Conservation (phyloP, 345 rosid species). For the Lumnitzera racemosa region DNA sequence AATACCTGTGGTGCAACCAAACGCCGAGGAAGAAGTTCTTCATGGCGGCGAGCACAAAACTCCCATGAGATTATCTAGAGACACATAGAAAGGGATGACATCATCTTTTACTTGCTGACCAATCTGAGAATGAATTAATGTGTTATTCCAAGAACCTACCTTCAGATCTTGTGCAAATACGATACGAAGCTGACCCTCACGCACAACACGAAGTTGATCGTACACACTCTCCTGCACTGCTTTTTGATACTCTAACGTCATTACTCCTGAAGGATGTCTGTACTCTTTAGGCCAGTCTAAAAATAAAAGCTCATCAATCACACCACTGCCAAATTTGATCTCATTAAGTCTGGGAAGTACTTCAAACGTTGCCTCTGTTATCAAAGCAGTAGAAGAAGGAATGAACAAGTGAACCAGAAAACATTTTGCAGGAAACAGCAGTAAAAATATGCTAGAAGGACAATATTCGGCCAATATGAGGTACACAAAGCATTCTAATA, state of each 20-base stretch:
- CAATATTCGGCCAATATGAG: neutral
- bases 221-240: conserved; percentile 96
- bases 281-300: conserved; percentile 79
- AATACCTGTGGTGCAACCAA: conserved; percentile 92
- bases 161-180: conserved; percentile 82
- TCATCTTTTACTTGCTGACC: neutral
- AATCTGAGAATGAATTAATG: neutral
- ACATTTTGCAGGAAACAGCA: neutral
- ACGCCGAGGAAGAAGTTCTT: conserved; percentile 93
- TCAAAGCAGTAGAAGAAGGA: conserved; percentile 4
- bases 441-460: neutral
- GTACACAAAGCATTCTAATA: neutral
- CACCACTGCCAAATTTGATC: conserved; percentile 95
- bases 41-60: conserved; percentile 88
- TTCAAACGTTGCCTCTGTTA: conserved; percentile 94
- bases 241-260: conserved; percentile 82
- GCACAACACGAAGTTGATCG: conserved; percentile 95
- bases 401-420: neutral
- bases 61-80: conserved; percentile 94
- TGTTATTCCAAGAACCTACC: conserved; percentile 31
- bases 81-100: neutral
- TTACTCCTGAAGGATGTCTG: conserved; percentile 66
- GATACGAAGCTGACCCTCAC: conserved; percentile 94
- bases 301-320: conserved; percentile 88
- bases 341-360: conserved; percentile 91